A percentile compares a stretch with the other conserved stretches of the same genome.
These are phyloP conservation scores for Inonotus hispidus DNA, from an alignment of 1,284 basidiomycete species.

Conservation along the genomic window DNA sequence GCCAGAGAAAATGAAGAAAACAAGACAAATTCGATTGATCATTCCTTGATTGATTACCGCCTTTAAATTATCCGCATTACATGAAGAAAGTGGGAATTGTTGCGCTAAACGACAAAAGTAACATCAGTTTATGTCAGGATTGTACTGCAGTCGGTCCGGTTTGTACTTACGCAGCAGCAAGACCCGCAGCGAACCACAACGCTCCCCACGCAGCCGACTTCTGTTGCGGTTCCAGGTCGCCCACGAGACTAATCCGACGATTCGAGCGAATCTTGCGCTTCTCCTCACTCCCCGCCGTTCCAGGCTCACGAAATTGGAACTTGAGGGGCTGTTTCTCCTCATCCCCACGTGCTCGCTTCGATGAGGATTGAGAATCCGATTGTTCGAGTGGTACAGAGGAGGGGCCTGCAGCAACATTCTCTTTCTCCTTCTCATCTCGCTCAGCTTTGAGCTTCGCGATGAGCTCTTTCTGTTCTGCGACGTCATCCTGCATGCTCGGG, in stretches of 20 bases:
- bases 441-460: constrained; percentile 61
- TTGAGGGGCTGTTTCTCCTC: constrained; percentile 44
- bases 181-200: constrained; percentile 66
- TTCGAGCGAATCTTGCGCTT: constrained; percentile 63
- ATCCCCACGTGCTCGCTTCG: constrained; percentile 46
- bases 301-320: constrained; percentile 57
- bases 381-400: constrained; percentile 16
- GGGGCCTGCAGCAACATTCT: constrained; percentile 22
- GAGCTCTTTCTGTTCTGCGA: constrained; percentile 65
- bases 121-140: neutral
- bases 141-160: neutral
- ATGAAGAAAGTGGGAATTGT: constrained; percentile 17
- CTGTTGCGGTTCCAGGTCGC: constrained; percentile 49
- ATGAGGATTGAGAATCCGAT: constrained; percentile 13
- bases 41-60: neutral
- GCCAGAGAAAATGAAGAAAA: neutral
- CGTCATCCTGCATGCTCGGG: constrained; percentile 60
- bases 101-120: neutral
- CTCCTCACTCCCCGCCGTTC: constrained; percentile 38
- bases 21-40: neutral
- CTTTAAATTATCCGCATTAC: neutral
- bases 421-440: constrained; percentile 31
- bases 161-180: constrained; percentile 60
- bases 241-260: constrained; percentile 43
- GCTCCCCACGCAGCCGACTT: constrained; percentile 72